Percentiles rank a stretch among this genome's conserved stretches.
phyloP scores from a whole-genome alignment of 306 rosid species.

The Acacia acuminata region DNA sequence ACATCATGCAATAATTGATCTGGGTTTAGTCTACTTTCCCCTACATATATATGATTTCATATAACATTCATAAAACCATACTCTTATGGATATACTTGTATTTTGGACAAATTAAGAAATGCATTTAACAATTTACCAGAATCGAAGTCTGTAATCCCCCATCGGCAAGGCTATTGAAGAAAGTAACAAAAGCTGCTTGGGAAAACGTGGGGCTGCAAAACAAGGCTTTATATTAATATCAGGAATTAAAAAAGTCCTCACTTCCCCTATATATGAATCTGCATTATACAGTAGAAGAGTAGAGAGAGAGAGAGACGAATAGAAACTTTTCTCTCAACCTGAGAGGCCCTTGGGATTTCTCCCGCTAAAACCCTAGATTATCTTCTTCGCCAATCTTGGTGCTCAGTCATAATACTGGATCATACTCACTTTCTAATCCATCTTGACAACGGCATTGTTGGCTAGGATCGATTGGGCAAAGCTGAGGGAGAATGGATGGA shows the following conservation, averaged over 20 bases:
- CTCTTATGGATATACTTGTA: not conserved
- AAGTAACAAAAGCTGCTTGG: constrained; percentile 65
- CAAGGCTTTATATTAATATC: not conserved
- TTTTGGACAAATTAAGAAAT: not conserved
- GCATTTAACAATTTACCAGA: constrained; percentile 49
- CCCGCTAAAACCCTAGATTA: too few species aligned
- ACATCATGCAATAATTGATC: not conserved
- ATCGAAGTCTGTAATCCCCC: constrained; percentile 67
- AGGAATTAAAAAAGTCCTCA: not conserved
- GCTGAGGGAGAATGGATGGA: too few species aligned
- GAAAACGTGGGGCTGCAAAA: constrained; percentile 71
- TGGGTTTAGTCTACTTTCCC: not conserved
- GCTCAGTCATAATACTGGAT: too few species aligned
- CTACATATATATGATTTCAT: not conserved
- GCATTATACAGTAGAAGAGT: not conserved
- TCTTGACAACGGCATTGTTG: too few species aligned
- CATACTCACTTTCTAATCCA: too few species aligned
- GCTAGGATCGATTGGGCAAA: too few species aligned
- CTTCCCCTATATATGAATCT: not conserved
- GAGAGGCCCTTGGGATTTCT: too few species aligned
- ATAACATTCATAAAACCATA: not conserved
- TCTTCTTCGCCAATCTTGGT: too few species aligned
- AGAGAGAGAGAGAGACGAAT: too few species aligned
- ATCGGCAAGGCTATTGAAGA: constrained; percentile 77
- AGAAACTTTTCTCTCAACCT: too few species aligned